Percentiles rank a stretch among this genome's conserved stretches.
phyloP scores from a whole-genome alignment of 768 basidiomycete genomes.

The Lactarius deliciosus region DNA sequence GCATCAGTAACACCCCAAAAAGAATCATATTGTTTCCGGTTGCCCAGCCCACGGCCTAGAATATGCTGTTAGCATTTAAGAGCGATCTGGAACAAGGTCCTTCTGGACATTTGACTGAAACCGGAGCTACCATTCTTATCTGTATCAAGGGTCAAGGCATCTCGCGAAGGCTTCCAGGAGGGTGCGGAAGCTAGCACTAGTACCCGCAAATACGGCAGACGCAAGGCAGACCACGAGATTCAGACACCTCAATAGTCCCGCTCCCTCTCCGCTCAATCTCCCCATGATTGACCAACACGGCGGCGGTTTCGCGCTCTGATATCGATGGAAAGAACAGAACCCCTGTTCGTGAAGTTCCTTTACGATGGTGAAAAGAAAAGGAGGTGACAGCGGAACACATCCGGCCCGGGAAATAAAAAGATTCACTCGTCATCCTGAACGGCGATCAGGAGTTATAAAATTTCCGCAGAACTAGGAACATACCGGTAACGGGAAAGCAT shows the following conservation, averaged over 20 bases:
- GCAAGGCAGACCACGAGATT: background rate
- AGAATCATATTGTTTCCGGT: background rate
- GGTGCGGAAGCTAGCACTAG: background rate
- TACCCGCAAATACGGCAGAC: background rate
- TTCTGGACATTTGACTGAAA: background rate
- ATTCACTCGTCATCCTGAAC: background rate
- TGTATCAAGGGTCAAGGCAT: background rate
- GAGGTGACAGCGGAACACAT: background rate
- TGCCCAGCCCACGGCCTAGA: background rate
- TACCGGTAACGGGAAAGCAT: background rate
- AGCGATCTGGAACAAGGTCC: background rate
- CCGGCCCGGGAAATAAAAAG: background rate
- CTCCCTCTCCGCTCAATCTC: constrained; percentile 1
- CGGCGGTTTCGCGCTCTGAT: background rate
- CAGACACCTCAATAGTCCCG: background rate
- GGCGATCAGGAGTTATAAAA: background rate
- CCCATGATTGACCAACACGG: background rate
- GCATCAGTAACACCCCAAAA: background rate
- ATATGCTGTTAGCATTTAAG: background rate
- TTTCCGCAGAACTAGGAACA: background rate
- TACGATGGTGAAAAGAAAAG: background rate
- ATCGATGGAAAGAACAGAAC: background rate
- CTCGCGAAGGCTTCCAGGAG: background rate
- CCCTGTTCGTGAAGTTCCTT: background rate
- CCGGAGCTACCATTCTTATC: background rate